Evolutionary conservation across 1,139 yeast species (phyloP).

Genomic region (Saccharomyces hybrid): DNA sequence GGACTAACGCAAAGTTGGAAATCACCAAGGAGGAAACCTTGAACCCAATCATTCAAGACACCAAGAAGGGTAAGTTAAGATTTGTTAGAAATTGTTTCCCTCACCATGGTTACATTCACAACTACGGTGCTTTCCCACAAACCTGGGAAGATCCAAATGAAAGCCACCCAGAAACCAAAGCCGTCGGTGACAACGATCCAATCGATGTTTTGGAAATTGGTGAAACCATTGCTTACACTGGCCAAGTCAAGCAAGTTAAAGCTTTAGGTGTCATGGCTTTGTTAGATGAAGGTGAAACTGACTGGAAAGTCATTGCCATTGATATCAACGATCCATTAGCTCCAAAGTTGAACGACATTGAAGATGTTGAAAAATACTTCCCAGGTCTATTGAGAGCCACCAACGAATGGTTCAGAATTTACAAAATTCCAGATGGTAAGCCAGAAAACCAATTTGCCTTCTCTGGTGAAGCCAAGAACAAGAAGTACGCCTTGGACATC

Average conservation of each 20-base stretch:
- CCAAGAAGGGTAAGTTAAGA: slow-evolving; percentile 75
- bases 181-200: slow-evolving; percentile 86
- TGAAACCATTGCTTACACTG: slow-evolving; percentile 58
- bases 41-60: slow-evolving; percentile 82
- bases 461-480: slow-evolving; percentile 71
- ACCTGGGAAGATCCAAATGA: slow-evolving; percentile 87
- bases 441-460: slow-evolving; percentile 83
- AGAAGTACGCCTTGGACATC: slow-evolving; percentile 62
- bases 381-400: slow-evolving; percentile 82
- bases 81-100: slow-evolving; percentile 86
- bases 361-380: slow-evolving; percentile 64
- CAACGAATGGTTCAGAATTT: slow-evolving; percentile 84
- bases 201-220: slow-evolving; percentile 89
- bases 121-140: slow-evolving; percentile 92
- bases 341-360: slow-evolving; percentile 59
- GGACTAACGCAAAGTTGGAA: slow-evolving; percentile 88
- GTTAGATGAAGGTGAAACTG: slow-evolving; percentile 88
- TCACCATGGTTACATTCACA: slow-evolving; percentile 83
- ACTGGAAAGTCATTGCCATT: slow-evolving; percentile 84
- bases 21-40: slow-evolving; percentile 58
- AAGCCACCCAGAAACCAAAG: slow-evolving; percentile 67
- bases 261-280: slow-evolving; percentile 82
- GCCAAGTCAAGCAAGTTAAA: slow-evolving; percentile 74
- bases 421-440: slow-evolving; percentile 87
- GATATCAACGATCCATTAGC: slow-evolving; percentile 73